Evolutionary conservation across 1,139 yeast species (phyloP), one percentile per base, ranked within the genome.

Genomic region (Kodamaea suecica): DNA sequence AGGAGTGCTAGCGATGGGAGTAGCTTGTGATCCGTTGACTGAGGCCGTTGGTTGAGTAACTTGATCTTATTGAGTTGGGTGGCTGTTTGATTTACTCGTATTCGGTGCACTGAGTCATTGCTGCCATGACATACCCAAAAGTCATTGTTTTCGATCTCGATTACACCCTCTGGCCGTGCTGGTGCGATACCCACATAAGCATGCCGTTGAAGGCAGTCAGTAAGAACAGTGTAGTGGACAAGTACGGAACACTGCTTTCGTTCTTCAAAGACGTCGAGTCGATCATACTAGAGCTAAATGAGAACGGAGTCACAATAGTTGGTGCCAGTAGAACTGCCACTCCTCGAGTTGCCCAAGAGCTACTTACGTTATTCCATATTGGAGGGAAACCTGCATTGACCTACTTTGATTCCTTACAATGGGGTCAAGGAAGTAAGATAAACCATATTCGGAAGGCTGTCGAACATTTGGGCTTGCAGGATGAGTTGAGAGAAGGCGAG

Each of bases 111-210:
- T n/a, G n/a, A n/a, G n/a, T n/a, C n/a, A n/a, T n/a, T n/a, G 23
- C 7, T 20, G 9, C 23, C 23, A 21, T 21, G 21, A 42, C 37
- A 17, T 76, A 74, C 43, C 86, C 87, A 0, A 66, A 65, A 41
- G 80, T 76, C 1, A 77, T 82, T 4, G 88, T 83, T 1, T 81
- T 84, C 54, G 94, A 84, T 48, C 60, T 84, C 30, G 94, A 84
- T 53, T 84, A 80, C 49, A 84, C 94, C 0, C 59, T 84, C 28
- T 84, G 92, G 94, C 90, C 74, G 27, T 64, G 84, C 57, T 73
- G 71, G 84, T 74, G 68, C 43, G 71, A 84, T 49, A 82, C 87
- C 0, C 92, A 84, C 51, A 68, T 84, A 11, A 57, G 66, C 2
- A 63, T 76, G n/a, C 92, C 84, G 0, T 38, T 78, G 20, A 60